Evolutionary conservation across 2,329 filamentous ascomycete species (phyloP), one percentile per base, ranked within the genome.

Genomic region (Laburnicola sp.): DNA sequence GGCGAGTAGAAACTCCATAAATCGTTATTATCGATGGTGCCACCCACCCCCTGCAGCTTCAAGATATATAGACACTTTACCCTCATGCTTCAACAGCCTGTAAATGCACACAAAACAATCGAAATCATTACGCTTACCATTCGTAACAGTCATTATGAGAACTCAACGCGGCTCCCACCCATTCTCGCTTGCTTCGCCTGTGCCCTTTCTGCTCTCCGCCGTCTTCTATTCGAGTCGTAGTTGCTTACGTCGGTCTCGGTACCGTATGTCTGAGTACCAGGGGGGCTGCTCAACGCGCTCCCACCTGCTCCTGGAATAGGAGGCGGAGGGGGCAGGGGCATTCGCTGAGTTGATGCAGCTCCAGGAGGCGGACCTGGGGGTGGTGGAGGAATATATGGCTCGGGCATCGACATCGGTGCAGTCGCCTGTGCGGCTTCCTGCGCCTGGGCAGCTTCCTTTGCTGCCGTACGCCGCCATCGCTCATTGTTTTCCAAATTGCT

Each of bases 111-210:
- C 30, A 45, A 30, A 26, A 45, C 32, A 25, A 39, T 28, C 36
- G 34, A 48, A 28, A 34, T 46, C 42, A 8, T 37, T 46, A 39
- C 23, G 9, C 42, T 32, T 42, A 28, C 36, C 28, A 4, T 26
- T 51, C 51, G 35, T 54, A 7, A 42, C 16, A 39, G 27, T 45
- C 49, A 46, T 70, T 59, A 74, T 53, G 68, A 71, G 48, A 74
- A 74, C 52, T 74, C 72, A 23, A 75, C 72, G 26, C 70, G 65
- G 45, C 68, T 72, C n/a, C 71, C 69, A 27, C 71, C 66, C 42
- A 56, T 40, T 34, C 63, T 62, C 28, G 67, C 70, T 43, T 66
- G 65, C 55, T 71, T 71, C 25, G 70, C 71, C 46, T 74, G 71
- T 6, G 72, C 71, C 50, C 72, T 54, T 57, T 74, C 72, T 11